Base-by-base conservation (phyloP, 2,329 filamentous ascomycete species). In the Lachnellula willkommii region DNA sequence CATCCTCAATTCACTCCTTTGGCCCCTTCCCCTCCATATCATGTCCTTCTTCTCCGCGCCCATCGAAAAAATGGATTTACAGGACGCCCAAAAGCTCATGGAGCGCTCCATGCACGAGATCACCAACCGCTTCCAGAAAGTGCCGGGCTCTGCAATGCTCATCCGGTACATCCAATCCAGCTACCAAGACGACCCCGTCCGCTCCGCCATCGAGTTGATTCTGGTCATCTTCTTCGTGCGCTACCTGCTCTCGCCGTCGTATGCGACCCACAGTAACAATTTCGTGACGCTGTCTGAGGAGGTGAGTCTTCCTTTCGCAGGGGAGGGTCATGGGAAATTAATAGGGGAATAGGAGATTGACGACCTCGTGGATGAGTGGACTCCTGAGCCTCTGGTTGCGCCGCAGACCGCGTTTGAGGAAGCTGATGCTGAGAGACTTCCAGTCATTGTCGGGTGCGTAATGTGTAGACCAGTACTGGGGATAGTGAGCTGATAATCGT, bases 141-240 rank as follows among this genome's bases (percentile, higher is more conserved):
- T 99, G 40, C 95, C 94, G 32, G 94, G 94, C 52, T 97, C 93
- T 32, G 89, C 93, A 43, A 96, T 99, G 65, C 79, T 97, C 67
- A 83, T 95, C 65, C 89, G 94, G 60, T 99, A 99, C 74, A 91
- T 99, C 70, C 90, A 90, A 72, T 96, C 91, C 56, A 96, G 91
- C 71, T 97, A 99, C 77, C 94, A 99, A 76, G 88, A 99, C 70
- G 94, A 99, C 68, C 94, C 94, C 9, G 84, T 97, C 55, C 88
- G 95, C 53, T 95, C 90, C 52, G 90, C 90, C 40, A 90, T 99
- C 64, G 94, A 99, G 74, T 78, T 99, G 50, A 85, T 97, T 63
- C 80, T 99, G 57, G 89, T 99, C 65, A 83, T 99, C 53, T 99
- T 99, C 75, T 95, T 95, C 61, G 88, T 99, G 56, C 85, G 92